phyloP scores from a whole-genome alignment of 257 asterid genomes.

The Solanum bulbocastanum region DNA sequence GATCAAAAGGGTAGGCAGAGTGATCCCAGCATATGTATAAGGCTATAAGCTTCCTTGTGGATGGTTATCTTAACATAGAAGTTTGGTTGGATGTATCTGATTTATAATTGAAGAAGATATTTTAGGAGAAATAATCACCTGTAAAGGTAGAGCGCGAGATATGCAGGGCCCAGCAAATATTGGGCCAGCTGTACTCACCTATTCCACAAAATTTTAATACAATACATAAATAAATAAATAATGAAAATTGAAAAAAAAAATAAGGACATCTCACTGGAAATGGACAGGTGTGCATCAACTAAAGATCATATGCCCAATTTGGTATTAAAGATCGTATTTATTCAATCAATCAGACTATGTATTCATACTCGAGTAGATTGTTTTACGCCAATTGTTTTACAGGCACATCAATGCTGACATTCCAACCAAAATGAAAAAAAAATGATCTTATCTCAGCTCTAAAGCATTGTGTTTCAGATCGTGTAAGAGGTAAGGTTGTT shows the following conservation, averaged over 20 bases:
- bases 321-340: not conserved
- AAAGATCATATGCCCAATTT: not conserved
- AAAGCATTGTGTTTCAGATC: not conserved
- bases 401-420: not conserved
- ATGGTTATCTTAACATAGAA: not conserved
- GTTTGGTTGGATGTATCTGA: not conserved
- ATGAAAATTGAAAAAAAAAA: not conserved
- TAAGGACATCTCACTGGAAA: not conserved
- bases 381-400: not conserved
- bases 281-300: not conserved
- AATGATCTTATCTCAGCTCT: not conserved
- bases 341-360: not conserved
- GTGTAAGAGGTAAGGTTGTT: not conserved
- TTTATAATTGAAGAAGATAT: not conserved
- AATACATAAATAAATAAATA: not conserved
- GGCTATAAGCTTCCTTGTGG: not conserved
- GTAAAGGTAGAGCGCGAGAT: conserved; percentile 50
- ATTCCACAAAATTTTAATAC: conserved; percentile 1
- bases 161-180: conserved; percentile 84
- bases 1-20: not conserved
- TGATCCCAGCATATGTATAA: not conserved
- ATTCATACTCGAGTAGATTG: not conserved
- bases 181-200: conserved; percentile 83
- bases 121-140: conserved; percentile 34
- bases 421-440: not conserved